Evolutionary conservation across 176 grass and related monocot species (phyloP), one percentile per base, ranked within the genome.

Genomic region (Eleusine indica): DNA sequence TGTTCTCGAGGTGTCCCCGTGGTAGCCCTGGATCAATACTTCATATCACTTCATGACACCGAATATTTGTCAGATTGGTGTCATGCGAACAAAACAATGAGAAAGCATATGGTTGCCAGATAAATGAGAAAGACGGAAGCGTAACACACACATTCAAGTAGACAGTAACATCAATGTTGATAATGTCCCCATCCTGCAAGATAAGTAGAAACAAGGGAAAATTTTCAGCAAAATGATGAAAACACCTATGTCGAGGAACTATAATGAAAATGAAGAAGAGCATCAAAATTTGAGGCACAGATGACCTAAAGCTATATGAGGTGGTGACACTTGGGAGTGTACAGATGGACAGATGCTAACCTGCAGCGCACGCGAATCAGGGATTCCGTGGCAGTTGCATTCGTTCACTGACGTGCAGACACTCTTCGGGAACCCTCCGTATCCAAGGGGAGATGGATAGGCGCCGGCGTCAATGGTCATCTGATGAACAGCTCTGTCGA

Each of bases 361-460:
- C 96, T 85, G 89, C 9, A 98, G 68, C 14, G 79, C 29, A 13
- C 87, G 87, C 0, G 93, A 95, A 83, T 98, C 96, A 83, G 96
- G 96, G 32, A 98, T 98, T 17, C 96, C 96, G 62, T 98, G 96
- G 43, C 93, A 98, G 86, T 90, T 88, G 88, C 93, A 98, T 64
- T 98, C 96, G 53, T 98, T 98, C 70, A 98, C 96, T 12, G 96
- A 98, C 51, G 93, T 95, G 85, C 96, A 98, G 12, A 98, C 92
- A 9, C 96, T 98, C 77, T 95, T 98, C 3, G 89, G 96, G 75
- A 95, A 98, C 48, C 93, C 93, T 1, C 93, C 96, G 21, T 98
- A 95, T 37, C 90, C 91, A 38, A 98, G 93, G 3, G 96, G 93
- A 37, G 91, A 98, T 5, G 96, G 96, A 63, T 98, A 98, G 12